Percentiles rank a stretch among this genome's conserved stretches.
Evolutionary conservation across 352 stramenopile genomes (phyloP).

Genomic region (Globisporangium iwayamae): DNA sequence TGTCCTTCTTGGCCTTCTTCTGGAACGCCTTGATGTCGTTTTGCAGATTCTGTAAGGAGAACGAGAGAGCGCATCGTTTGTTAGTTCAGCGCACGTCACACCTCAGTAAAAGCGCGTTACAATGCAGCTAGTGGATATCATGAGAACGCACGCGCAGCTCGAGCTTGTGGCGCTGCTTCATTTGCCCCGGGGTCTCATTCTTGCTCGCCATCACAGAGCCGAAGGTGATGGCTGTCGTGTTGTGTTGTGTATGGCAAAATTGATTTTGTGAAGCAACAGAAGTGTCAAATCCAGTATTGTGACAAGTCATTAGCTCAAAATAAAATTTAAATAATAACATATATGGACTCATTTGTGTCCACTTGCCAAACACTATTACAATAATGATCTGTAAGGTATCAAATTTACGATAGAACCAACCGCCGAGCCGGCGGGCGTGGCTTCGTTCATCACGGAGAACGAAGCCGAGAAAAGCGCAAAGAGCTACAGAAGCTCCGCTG

Average conservation of each 20-base stretch:
- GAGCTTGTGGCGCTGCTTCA: conserved; percentile 87
- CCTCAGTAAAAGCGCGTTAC: neutral
- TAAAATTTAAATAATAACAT: neutral
- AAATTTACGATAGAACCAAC: neutral
- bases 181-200: conserved; percentile 68
- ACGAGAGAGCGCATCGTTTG: neutral
- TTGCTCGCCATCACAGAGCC: conserved; percentile 35
- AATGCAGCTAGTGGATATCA: neutral
- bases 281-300: too few species aligned
- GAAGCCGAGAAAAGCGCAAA: neutral
- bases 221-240: neutral
- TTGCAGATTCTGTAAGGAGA: conserved; percentile 52
- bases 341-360: neutral
- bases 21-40: conserved; percentile 75
- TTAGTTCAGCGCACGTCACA: neutral
- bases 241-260: neutral
- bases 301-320: neutral
- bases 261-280: neutral
- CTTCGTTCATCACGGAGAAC: neutral
- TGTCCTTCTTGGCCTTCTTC: conserved; percentile 86
- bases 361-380: neutral
- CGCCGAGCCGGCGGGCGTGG: neutral
- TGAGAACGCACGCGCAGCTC: conserved; percentile 58
- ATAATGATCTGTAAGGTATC: neutral
- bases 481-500: neutral